These are phyloP conservation scores for Clonostachys chloroleuca DNA, from an alignment of 2,329 filamentous ascomycete species.

Conservation along the genomic window DNA sequence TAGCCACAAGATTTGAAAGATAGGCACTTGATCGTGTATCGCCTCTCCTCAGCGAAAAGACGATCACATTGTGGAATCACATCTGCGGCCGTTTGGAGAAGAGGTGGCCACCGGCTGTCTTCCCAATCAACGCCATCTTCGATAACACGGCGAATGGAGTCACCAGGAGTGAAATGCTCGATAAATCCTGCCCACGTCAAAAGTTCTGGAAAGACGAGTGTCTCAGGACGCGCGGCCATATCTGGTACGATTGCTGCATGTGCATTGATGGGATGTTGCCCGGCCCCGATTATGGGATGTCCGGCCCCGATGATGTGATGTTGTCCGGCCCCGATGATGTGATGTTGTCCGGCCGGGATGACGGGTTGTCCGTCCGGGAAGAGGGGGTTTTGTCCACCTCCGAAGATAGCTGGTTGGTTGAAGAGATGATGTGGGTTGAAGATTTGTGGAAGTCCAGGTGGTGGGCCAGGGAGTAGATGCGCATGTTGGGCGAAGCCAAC, in stretches of 20 bases:
- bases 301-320: not conserved
- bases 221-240: not conserved
- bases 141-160: slow-evolving; percentile 18
- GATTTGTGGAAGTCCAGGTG: too few relatives aligned
- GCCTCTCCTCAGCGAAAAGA: slow-evolving; percentile 17
- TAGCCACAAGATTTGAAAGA: slow-evolving; percentile 61
- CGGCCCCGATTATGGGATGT: too few relatives aligned
- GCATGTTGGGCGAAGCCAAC: not conserved
- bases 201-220: slow-evolving; percentile 12
- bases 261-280: too few relatives aligned
- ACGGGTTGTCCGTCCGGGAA: not conserved
- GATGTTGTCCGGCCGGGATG: not conserved
- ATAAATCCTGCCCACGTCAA: slow-evolving; percentile 36
- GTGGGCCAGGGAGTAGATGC: not conserved
- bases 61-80: slow-evolving; percentile 12
- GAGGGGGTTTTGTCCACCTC: not conserved
- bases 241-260: not conserved
- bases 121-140: not conserved
- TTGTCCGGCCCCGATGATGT: not conserved
- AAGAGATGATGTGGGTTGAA: too few relatives aligned
- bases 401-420: too few relatives aligned
- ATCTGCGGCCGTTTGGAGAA: not conserved
- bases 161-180: slow-evolving; percentile 32
- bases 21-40: slow-evolving; percentile 28
- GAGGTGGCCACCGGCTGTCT: not conserved